phyloP scores from a whole-genome alignment of 108 stramenopile genomes.

The Nannochloropsis granulata region DNA sequence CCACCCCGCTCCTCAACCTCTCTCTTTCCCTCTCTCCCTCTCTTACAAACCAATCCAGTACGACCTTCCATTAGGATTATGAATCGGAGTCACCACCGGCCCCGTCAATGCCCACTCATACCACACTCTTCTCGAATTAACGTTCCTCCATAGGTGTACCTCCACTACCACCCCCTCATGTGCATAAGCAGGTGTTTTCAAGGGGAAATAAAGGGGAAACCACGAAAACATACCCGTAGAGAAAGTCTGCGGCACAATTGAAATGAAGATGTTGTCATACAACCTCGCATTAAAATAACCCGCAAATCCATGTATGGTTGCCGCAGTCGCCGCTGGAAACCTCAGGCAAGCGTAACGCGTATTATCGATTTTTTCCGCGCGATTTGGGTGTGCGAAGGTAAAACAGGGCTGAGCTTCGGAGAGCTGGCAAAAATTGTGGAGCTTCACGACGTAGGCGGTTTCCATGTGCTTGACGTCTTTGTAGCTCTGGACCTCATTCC shows the following conservation, averaged over 20 bases:
- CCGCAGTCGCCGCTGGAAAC: neutral
- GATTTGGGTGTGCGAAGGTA: slow-evolving; percentile 64
- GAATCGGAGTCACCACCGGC: slow-evolving; percentile 34
- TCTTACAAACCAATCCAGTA: slow-evolving; percentile 40
- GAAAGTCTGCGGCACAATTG: slow-evolving; percentile 72
- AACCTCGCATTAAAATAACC: slow-evolving; percentile 81
- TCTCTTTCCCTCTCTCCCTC: neutral
- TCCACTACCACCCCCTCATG: slow-evolving; percentile 47
- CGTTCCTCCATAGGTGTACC: slow-evolving; percentile 59
- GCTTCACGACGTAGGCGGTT: slow-evolving; percentile 90
- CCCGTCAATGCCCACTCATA: slow-evolving; percentile 87
- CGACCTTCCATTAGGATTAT: slow-evolving; percentile 75
- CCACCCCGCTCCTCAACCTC: too few relatives aligned
- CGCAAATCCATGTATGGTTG: slow-evolving; percentile 71
- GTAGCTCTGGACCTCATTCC: slow-evolving; percentile 59
- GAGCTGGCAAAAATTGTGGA: slow-evolving; percentile 72
- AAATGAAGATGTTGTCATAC: slow-evolving; percentile 56
- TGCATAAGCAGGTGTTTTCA: slow-evolving; percentile 58
- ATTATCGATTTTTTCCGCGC: slow-evolving; percentile 21
- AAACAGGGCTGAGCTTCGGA: slow-evolving; percentile 61
- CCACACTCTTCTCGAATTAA: slow-evolving; percentile 55
- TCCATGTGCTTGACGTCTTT: slow-evolving; percentile 56
- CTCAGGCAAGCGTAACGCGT: slow-evolving; percentile 20
- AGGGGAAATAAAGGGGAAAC: slow-evolving; percentile 89
- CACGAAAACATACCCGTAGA: slow-evolving; percentile 88